phyloP scores from a whole-genome alignment of 2,329 filamentous ascomycete species.

The Trichophyton rubrum region DNA sequence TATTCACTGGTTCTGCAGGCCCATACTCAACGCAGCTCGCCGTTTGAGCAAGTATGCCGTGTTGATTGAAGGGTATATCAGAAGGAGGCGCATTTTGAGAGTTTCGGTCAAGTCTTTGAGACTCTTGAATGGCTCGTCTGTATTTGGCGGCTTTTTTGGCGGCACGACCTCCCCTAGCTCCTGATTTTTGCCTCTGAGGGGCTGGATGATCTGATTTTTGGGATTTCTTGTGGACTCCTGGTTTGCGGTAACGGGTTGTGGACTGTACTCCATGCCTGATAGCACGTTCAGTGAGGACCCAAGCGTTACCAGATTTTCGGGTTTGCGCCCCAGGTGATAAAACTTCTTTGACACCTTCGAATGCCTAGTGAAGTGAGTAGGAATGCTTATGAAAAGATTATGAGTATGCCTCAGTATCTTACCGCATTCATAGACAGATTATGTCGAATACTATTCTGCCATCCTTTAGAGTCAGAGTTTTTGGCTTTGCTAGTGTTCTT shows the following conservation, averaged over 20 bases:
- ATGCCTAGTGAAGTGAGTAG: slow-evolving; percentile 20
- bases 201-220: slow-evolving; percentile 26
- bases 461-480: slow-evolving; percentile 52
- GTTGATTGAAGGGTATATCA: slow-evolving; percentile 2
- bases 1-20: slow-evolving; percentile 2
- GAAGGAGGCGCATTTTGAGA: slow-evolving; percentile 7
- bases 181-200: slow-evolving; percentile 30
- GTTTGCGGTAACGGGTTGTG: slow-evolving; percentile 65
- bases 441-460: slow-evolving; percentile 92
- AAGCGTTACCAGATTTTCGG: slow-evolving; percentile 57
- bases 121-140: slow-evolving; percentile 15
- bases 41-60: neutral
- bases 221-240: slow-evolving; percentile 28
- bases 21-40: slow-evolving; percentile 6
- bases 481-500: slow-evolving; percentile 66
- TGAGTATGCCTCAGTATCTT: slow-evolving; percentile 28
- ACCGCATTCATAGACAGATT: slow-evolving; percentile 94
- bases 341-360: slow-evolving; percentile 22
- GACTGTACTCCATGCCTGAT: slow-evolving; percentile 62
- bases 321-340: slow-evolving; percentile 37
- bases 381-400: slow-evolving; percentile 10
- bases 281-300: slow-evolving; percentile 63
- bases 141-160: slow-evolving; percentile 25
- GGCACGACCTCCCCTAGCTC: slow-evolving; percentile 31
- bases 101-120: slow-evolving; percentile 6